These are phyloP conservation scores for Malus sieversii DNA, from an alignment of 306 rosid species.

Conservation along the genomic window DNA sequence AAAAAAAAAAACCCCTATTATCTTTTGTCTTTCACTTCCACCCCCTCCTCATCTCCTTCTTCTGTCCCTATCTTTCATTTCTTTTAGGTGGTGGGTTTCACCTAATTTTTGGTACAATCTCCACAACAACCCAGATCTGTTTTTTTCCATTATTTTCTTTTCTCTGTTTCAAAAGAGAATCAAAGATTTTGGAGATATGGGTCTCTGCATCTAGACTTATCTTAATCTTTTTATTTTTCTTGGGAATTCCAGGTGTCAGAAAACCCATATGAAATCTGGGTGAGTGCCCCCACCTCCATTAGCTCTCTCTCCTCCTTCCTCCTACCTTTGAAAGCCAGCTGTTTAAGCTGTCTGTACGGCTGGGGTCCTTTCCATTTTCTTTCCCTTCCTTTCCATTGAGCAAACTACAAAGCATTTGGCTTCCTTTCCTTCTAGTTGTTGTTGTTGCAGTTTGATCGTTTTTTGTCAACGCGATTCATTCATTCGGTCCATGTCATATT, in stretches of 20 bases:
- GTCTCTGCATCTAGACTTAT: constrained; percentile 46
- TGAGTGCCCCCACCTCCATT: constrained; percentile 36
- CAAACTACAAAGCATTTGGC: not conserved
- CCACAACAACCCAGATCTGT: constrained; percentile 36
- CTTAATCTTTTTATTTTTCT: constrained; percentile 19
- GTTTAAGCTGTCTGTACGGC: constrained; percentile 36
- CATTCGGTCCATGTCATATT: too few species aligned
- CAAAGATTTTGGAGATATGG: constrained; percentile 38
- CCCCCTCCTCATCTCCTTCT: constrained; percentile 3
- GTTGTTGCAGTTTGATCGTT: too few species aligned
- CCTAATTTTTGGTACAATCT: not conserved
- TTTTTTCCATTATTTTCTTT: constrained; percentile 4
- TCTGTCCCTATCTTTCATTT: constrained; percentile 21
- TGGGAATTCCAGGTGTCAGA: constrained; percentile 48
- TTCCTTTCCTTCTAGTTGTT: constrained; percentile 1
- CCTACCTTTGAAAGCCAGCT: constrained; percentile 38
- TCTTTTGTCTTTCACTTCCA: constrained; percentile 9
- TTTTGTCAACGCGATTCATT: too few species aligned
- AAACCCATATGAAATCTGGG: constrained; percentile 37
- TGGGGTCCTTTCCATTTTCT: constrained; percentile 17
- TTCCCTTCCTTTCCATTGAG: not conserved
- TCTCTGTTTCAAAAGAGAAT: constrained; percentile 10
- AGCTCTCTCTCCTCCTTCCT: not conserved
- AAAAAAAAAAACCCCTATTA: not conserved
- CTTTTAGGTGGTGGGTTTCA: not conserved